Conservation (phyloP, 768 basidiomycete genomes). For the Cyathus striatus region DNA sequence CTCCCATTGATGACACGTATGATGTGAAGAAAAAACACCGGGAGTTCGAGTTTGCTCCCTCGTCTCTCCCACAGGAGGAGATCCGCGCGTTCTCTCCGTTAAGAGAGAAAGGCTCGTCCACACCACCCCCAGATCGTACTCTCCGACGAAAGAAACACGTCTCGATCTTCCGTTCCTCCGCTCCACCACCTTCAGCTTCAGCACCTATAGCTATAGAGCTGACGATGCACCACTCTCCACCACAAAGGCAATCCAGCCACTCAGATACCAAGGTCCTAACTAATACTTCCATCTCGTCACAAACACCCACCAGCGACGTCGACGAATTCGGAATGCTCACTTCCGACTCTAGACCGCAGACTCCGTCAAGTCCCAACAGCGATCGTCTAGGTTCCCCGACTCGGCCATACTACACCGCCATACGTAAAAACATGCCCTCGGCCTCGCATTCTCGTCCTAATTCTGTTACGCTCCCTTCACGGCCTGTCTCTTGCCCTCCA, state of each 20-base stretch:
- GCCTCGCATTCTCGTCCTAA: conserved; percentile 30
- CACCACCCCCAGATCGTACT: too few species aligned
- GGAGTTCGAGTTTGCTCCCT: too few species aligned
- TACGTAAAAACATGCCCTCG: conserved; percentile 36
- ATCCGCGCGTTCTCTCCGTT: too few species aligned
- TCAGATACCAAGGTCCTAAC: conserved; percentile 1
- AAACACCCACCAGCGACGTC: neutral
- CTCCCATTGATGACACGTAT: neutral
- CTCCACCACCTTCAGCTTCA: conserved; percentile 11
- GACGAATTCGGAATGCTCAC: neutral
- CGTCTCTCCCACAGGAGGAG: too few species aligned
- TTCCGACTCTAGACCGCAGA: neutral
- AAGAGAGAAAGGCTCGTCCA: too few species aligned
- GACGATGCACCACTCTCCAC: conserved; percentile 7
- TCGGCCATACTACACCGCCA: conserved; percentile 51
- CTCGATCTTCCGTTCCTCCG: conserved; percentile 20
- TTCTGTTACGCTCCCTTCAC: conserved; percentile 21
- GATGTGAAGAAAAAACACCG: too few species aligned
- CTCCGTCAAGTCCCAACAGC: conserved; percentile 17
- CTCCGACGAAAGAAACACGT: conserved; percentile 28
- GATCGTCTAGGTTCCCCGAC: conserved; percentile 45
- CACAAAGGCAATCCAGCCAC: conserved; percentile 12
- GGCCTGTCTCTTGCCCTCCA: neutral
- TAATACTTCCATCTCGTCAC: neutral
- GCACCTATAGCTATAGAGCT: conserved; percentile 18